phyloP scores from a whole-genome alignment of 495 filamentous ascomycete genomes.

The Penicillium lagena region DNA sequence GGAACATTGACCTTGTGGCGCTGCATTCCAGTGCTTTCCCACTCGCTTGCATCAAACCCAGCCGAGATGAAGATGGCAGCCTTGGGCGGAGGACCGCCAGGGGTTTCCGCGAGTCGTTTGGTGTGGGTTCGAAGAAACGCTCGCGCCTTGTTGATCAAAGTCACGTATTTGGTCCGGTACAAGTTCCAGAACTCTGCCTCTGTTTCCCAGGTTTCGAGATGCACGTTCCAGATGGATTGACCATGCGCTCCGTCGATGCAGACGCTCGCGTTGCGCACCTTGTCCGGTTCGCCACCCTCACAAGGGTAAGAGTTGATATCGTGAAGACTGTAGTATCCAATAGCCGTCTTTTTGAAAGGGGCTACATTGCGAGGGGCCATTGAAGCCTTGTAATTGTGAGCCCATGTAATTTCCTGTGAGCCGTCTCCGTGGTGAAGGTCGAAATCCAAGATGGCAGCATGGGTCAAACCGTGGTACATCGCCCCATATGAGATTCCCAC shows the following conservation, averaged over 20 bases:
- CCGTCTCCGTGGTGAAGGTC: constrained; percentile 97
- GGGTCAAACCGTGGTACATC: constrained; percentile 74
- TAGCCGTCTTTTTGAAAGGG: constrained; percentile 69
- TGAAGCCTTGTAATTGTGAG: constrained; percentile 61
- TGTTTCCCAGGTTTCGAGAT: constrained; percentile 79
- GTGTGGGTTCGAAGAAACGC: constrained; percentile 65
- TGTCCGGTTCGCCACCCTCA: constrained; percentile 80
- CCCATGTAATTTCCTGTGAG: constrained; percentile 87
- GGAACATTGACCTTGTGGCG: constrained; percentile 91
- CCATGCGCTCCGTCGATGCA: constrained; percentile 89
- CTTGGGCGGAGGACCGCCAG: constrained; percentile 53
- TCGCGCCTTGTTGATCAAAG: constrained; percentile 74
- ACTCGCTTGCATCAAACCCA: constrained; percentile 94
- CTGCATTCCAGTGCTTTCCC: constrained; percentile 89
- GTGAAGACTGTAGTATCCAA: constrained; percentile 93
- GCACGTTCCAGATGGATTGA: constrained; percentile 94
- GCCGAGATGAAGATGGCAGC: constrained; percentile 91
- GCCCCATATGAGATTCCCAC: constrained; percentile 90
- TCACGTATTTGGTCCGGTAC: constrained; percentile 69
- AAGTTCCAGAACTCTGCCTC: constrained; percentile 80
- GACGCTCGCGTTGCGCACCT: constrained; percentile 83
- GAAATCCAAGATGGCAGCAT: constrained; percentile 95
- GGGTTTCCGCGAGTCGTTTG: constrained; percentile 46
- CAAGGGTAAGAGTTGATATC: constrained; percentile 98
- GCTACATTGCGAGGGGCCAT: constrained; percentile 57